Evolutionary conservation across 306 rosid species (phyloP).

Genomic region (Senna tora): DNA sequence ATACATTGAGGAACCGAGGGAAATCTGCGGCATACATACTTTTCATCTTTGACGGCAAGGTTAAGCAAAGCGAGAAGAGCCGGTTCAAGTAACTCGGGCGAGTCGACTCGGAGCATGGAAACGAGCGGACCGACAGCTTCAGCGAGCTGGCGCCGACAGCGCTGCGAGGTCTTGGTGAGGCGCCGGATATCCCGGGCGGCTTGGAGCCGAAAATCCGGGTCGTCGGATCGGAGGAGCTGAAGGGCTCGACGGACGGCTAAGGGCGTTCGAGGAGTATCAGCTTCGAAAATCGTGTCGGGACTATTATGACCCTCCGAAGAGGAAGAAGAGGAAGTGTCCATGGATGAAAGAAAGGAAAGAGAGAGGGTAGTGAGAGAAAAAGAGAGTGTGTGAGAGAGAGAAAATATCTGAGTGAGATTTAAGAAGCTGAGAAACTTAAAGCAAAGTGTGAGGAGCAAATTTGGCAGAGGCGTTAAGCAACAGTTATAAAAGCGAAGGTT

Average conservation of each 20-base stretch:
- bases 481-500: constrained; percentile 34
- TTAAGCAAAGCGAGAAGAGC: constrained; percentile 92
- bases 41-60: constrained; percentile 94
- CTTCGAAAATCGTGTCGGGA: constrained; percentile 34
- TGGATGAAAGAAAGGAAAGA: constrained; percentile 15
- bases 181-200: constrained; percentile 84
- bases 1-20: background rate
- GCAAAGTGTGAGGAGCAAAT: constrained; percentile 31
- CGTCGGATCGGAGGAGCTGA: constrained; percentile 62
- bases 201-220: constrained; percentile 51
- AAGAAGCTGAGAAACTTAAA: constrained; percentile 33
- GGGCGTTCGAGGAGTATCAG: constrained; percentile 50
- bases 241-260: constrained; percentile 68
- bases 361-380: constrained; percentile 22
- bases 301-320: constrained; percentile 33
- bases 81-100: constrained; percentile 65
- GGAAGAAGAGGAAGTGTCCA: constrained; percentile 42
- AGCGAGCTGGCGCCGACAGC: constrained; percentile 83
- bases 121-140: constrained; percentile 67
- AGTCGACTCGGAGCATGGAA: constrained; percentile 64
- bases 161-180: constrained; percentile 82
- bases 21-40: constrained; percentile 44
- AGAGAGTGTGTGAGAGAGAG: background rate
- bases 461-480: constrained; percentile 56
- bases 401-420: constrained; percentile 25